Evolutionary conservation across 768 basidiomycete genomes (phyloP).

Genomic region (Rhodocollybia butyracea): DNA sequence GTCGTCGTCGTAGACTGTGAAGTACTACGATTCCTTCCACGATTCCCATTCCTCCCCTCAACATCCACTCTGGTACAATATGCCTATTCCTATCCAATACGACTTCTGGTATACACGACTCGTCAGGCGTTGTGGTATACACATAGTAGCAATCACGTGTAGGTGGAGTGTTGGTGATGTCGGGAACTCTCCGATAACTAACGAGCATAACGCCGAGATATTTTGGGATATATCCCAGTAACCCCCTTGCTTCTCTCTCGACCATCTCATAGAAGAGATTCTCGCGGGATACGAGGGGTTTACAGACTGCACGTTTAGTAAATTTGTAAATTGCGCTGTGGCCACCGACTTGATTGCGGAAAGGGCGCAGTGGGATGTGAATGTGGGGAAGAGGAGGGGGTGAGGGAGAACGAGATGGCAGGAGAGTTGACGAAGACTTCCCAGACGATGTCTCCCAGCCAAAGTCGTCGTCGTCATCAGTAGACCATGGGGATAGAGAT

Average conservation of each 20-base stretch:
- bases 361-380: constrained; percentile 91
- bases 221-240: constrained; percentile 93
- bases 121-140: constrained; percentile 49
- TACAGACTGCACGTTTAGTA: constrained; percentile 96
- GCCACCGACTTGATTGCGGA: constrained; percentile 97
- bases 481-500: constrained; percentile 61
- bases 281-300: constrained; percentile 96
- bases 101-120: constrained; percentile 92
- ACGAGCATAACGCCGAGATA: constrained; percentile 99
- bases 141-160: constrained; percentile 23
- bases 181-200: constrained; percentile 81
- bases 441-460: constrained; percentile 71
- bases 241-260: constrained; percentile 87
- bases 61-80: constrained; percentile 92
- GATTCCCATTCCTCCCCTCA: constrained; percentile 34
- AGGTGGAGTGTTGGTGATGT: constrained; percentile 18
- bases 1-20: constrained; percentile 45
- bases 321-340: constrained; percentile 98
- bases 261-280: constrained; percentile 98
- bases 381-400: constrained; percentile 74
- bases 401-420: constrained; percentile 19
- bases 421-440: constrained; percentile 39
- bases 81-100: constrained; percentile 89
- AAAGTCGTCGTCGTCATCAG: constrained; percentile 78
- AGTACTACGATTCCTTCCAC: constrained; percentile 40